Evolutionary conservation across 164 flowering plant genomes (phyloP).

Genomic region (Berberis thunbergii): DNA sequence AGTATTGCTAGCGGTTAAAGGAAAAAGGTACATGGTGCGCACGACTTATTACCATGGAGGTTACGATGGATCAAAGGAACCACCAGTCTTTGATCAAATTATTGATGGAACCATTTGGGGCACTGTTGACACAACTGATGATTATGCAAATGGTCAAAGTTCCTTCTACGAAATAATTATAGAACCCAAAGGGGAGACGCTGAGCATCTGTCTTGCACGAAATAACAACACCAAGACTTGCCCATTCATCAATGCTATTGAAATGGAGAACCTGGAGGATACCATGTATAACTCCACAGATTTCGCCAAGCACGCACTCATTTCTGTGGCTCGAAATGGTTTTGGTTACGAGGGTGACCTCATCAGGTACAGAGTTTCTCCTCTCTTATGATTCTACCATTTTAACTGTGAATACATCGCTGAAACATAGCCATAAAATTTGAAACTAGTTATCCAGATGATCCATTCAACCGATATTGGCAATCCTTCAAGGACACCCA

Average conservation of each 20-base stretch:
- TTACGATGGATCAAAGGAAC: constrained; percentile 67
- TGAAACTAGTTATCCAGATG: constrained; percentile 83
- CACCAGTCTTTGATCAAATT: constrained; percentile 90
- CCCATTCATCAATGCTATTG: constrained; percentile 81
- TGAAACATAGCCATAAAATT: background rate
- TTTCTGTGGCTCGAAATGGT: constrained; percentile 44
- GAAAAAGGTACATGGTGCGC: constrained; percentile 52
- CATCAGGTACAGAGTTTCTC: constrained; percentile 35
- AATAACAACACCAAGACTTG: constrained; percentile 42
- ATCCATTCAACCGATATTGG: constrained; percentile 75
- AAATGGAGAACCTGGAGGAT: constrained; percentile 36
- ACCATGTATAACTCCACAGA: constrained; percentile 69
- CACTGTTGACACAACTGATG: constrained; percentile 63
- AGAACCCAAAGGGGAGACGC: constrained; percentile 30
- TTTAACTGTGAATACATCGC: background rate
- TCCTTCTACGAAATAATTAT: constrained; percentile 69
- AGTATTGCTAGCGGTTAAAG: constrained; percentile 63
- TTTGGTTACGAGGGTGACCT: constrained; percentile 45
- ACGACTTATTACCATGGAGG: constrained; percentile 84
- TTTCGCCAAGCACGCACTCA: constrained; percentile 40
- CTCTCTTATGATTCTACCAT: background rate
- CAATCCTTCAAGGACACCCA: constrained; percentile 50
- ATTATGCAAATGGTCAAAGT: constrained; percentile 52
- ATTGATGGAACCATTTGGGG: constrained; percentile 85
- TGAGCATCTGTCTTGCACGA: constrained; percentile 74